Base-by-base conservation (phyloP, 179 eudicot genomes). In the Heliamphora pulchella region DNA sequence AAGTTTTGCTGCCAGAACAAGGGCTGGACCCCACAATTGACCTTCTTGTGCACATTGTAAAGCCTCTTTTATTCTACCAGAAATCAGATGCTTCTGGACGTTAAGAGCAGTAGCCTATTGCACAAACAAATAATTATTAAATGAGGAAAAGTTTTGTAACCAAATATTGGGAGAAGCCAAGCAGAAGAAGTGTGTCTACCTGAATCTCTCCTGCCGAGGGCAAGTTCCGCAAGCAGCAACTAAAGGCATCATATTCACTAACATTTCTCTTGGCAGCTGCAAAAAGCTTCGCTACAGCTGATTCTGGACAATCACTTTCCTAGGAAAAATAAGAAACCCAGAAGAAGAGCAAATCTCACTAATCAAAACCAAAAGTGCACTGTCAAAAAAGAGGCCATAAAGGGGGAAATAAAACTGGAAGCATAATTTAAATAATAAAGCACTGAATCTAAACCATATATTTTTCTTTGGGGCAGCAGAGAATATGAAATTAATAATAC, bases 271-370 rank as follows among this genome's bases (percentile, higher is more conserved):
- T 94, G 74, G 87, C 86, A 83, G 96, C 90, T 78, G 99, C 91
- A 85, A 96, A 94, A 48, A 96, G 93, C 59, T 86, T 89, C 74
- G 98, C 99, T 81, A 96, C 94, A 18, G 92, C 98, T 78, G 87
- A 76, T 82, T 94, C 99, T 69, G 98, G 97, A 80, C 83, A 80
- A 83, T 96, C 97, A 83, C 64, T 90, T 81, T 91, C 98, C 99
- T 96, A 78, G 65, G 31, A 57, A 67, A 81, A 53, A 41, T 4
- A 68, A 8, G 41, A 86, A 66, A 59, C 62, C 55, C 55, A 11
- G 39, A 31, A 47, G 58, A 76, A 20, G 57, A 31, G 61, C 58
- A 50, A 13, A 48, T 18, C 31, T 75, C 15, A 59, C 13, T 59
- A 59, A 44, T 75, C 48, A 57, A 15, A 75, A 39, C 39, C 66